phyloP scores from a whole-genome alignment of 1,284 basidiomycete species.

The Moesziomyces sp. region DNA sequence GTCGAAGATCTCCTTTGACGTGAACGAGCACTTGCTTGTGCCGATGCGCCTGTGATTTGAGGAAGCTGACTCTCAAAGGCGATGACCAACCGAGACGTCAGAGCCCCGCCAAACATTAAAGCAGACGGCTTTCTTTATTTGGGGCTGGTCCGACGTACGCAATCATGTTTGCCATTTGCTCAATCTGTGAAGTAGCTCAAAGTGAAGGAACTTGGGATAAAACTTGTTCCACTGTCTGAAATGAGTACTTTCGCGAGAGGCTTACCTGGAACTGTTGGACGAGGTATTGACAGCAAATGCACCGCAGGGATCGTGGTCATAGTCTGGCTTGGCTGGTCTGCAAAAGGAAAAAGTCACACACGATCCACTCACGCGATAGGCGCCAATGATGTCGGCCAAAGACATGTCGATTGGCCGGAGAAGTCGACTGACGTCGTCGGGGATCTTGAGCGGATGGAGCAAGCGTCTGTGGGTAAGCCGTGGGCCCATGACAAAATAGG shows the following conservation, averaged over 20 bases:
- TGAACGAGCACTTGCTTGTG: constrained; percentile 35
- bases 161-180: constrained; percentile 39
- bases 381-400: constrained; percentile 3
- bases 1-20: constrained; percentile 22
- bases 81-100: too few relatives aligned
- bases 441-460: constrained; percentile 1
- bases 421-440: constrained; percentile 5
- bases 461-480: not conserved
- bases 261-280: constrained; percentile 35
- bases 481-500: not conserved
- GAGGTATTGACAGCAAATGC: not conserved
- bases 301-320: too few relatives aligned
- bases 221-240: too few relatives aligned
- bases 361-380: constrained; percentile 7
- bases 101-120: too few relatives aligned
- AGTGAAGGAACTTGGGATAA: too few relatives aligned
- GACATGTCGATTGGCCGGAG: constrained; percentile 26
- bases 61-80: constrained; percentile 8
- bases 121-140: not conserved
- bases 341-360: too few relatives aligned
- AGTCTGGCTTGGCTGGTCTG: not conserved
- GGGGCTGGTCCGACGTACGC: constrained; percentile 9
- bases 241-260: too few relatives aligned
- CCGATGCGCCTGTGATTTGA: constrained; percentile 23
- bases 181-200: constrained; percentile 8